Evolutionary conservation across 2,329 filamentous ascomycete species (phyloP), one percentile per base, ranked within the genome.

Genomic region (Penicillium griseofulvum): DNA sequence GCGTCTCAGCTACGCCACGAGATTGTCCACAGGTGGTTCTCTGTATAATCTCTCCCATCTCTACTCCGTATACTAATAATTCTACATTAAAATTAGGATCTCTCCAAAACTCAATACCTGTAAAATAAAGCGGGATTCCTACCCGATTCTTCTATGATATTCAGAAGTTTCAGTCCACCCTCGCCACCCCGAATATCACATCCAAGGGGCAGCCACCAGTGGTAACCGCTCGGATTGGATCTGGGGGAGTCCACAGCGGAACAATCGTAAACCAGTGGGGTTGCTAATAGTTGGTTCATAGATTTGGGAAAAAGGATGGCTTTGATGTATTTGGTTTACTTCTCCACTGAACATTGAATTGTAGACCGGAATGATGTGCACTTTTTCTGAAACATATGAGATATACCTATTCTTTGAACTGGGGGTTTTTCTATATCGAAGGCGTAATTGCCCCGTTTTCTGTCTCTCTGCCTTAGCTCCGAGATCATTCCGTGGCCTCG

Each of bases 221-320:
- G 51, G 58, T 36, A 28, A 31, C 55, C 24, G 9, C 49, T 42
- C 12, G 45, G 54, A 62, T 59, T 63, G 57, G 62, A 60, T 60
- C 55, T 55, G 45, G 48, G 48, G 54, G 55, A 54, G 55, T 54
- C 60, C 62, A 64, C 62, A 56, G 36, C 55, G 60, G 60, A 52
- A 57, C 46, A 45, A 48, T 43, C 52, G 52, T 57, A 65, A 65
- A 64, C 62, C 44, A 38, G 62, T 64, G 62, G 62, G 62, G 62
- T 48, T 54, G 16, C 29, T 9, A 44, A 43, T 14, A 39, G 28
- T 24, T 24, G 49, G 54, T 53, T 56, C 50, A 56, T 39, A 34
- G 52, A 51, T 17, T 26, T 28, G 19, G 16, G 17, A n/a, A 34
- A 22, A 22, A 22, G 22, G 22, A 22, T 17, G 24, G 44, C 26